Evolutionary conservation across 2,329 filamentous ascomycete species (phyloP), one percentile per base, ranked within the genome.

Genomic region (Escovopsis weberi): DNA sequence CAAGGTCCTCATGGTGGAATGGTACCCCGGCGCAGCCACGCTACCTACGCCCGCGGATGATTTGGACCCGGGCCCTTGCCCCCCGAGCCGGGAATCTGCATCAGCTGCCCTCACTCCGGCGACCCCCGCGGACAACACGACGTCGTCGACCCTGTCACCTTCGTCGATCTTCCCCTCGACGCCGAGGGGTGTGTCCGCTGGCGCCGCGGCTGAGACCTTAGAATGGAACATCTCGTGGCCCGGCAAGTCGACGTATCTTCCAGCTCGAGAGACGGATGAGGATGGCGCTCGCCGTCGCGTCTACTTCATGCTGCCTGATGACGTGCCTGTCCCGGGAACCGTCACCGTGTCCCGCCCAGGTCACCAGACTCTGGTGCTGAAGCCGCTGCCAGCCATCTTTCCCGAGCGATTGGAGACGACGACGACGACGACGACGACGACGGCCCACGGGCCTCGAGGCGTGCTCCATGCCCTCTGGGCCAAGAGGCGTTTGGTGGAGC

Each of bases 1-100:
- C 48, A 94, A 94, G 66, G 80, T 94, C 48, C 67, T 94, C 52
- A 91, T 94, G 85, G 80, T 94, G 34, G 86, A 94, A 60, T 94
- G 87, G 87, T 78, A 85, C 57, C 58, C 62, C 34, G 52, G 50
- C 40, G 51, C 51, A 36, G 49, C 48, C 33, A 41, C 39, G 19
- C 36, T 37, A 39, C 39, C 41, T 28, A 44, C 41, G 37, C 28
- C 51, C 46, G 47, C 47, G 37, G 38, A 48, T 33, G 44, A 48
- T 47, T 48, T 42, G 42, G 45, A 39, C 19, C 37, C 37, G 37
- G 39, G 15, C 33, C 42, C 33, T 36, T 23, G 6, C 23, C 10
- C 34, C 9, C 34, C 34, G 12, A 18, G 19, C 10, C 34, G 34
- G n/a, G 15, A 36, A 9, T 36, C 34, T 36, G 34, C n/a, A 36